phyloP scores from a whole-genome alignment of 352 stramenopile species.

The Blastocystis sp. region DNA sequence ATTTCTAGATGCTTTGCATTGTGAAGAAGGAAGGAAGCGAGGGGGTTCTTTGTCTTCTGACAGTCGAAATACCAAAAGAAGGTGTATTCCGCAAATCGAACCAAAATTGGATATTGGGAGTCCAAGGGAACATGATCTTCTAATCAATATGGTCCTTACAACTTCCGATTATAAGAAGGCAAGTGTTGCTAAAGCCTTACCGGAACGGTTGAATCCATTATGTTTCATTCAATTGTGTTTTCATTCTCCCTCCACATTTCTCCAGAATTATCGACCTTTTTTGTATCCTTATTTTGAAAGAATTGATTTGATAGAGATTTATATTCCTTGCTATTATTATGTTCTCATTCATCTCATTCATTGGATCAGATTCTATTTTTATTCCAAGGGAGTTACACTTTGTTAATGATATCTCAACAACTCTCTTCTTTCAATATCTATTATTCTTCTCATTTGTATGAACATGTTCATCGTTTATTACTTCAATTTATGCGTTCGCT shows the following conservation, averaged over 20 bases:
- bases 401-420: neutral
- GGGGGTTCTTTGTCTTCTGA: neutral
- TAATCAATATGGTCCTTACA: neutral
- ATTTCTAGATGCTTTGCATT: neutral
- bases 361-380: neutral
- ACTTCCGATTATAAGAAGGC: neutral
- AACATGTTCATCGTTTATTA: neutral
- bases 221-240: neutral
- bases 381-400: neutral
- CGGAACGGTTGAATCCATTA: neutral
- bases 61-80: neutral
- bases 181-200: neutral
- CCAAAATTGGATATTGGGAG: neutral
- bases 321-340: neutral
- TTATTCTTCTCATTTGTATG: neutral
- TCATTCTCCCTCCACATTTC: neutral
- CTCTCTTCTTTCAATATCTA: neutral
- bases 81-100: neutral
- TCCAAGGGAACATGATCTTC: neutral
- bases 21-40: neutral
- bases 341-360: neutral
- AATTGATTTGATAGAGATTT: neutral
- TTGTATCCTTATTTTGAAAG: neutral
- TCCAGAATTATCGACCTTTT: constrained; percentile 7
- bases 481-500: neutral